These are phyloP conservation scores for Fonsecaea multimorphosa DNA, from an alignment of 2,329 filamentous ascomycete genomes.

Conservation along the genomic window DNA sequence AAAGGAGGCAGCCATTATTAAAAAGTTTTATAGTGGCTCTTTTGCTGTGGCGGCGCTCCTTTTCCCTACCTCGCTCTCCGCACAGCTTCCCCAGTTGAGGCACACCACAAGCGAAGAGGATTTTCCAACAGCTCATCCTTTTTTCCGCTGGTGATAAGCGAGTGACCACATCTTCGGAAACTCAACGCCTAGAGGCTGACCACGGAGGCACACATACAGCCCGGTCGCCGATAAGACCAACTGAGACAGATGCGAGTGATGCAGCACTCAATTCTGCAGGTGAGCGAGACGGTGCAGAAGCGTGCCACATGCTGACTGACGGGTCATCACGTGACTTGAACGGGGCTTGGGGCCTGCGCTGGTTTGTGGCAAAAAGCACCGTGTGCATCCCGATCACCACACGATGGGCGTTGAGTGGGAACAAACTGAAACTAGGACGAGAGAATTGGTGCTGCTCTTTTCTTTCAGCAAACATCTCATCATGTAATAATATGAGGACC, in stretches of 20 bases:
- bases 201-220: conserved; percentile 3
- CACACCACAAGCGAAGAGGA: conserved; percentile 7
- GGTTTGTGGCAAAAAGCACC: neutral
- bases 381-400: neutral
- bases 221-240: conserved; percentile 22
- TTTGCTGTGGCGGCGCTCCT: neutral
- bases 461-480: neutral
- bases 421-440: conserved; percentile 6
- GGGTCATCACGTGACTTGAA: conserved; percentile 9
- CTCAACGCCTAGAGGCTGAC: neutral
- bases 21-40: neutral
- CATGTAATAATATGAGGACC: neutral
- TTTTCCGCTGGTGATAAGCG: neutral
- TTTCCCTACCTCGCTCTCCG: neutral
- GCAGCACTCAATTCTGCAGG: conserved; percentile 17
- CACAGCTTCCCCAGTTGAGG: neutral
- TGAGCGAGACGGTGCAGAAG: conserved; percentile 12
- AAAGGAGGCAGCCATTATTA: neutral
- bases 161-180: conserved; percentile 21
- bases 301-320: conserved; percentile 9
- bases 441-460: neutral
- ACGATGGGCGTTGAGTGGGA: neutral
- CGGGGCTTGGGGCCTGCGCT: neutral
- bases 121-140: conserved; percentile 3
- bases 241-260: conserved; percentile 19